Evolutionary conservation across 1,284 basidiomycete species (phyloP), one percentile per base, ranked within the genome.

Genomic region (Peniophora sp.): DNA sequence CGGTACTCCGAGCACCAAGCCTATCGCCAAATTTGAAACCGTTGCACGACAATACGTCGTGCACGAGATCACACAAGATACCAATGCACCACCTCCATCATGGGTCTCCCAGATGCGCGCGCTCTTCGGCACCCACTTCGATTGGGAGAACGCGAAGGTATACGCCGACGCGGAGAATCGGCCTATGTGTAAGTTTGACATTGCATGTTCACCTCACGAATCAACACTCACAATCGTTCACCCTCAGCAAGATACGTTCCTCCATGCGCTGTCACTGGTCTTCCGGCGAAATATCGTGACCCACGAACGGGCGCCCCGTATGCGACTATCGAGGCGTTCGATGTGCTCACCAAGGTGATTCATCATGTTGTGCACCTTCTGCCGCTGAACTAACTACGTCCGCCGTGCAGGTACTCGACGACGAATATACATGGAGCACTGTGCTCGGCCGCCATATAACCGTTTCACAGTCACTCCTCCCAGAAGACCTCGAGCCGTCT

Each of bases 261-360:
- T 49, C 71, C 62, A 23, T 89, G 86, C 60, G 75, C 75, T 0
- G 76, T 89, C 48, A 87, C 81, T 0, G 85, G 87, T 0, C 70
- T 70, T 44, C 68, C 71, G 14, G 85, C 84, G 3, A 74, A 70
- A 24, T 94, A 93, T 60, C 63, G 78, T 35, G 90, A 93, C 61
- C 88, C 90, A 3, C 71, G 80, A 36, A 85, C 85, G 0, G 82
- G 83, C 9, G 82, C 88, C 2, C 87, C 91, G 0, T 94, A 80
- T 62, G 86, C 88, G 2, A 78, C 84, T 55, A 62, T 76, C 3
- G 65, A 68, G n/a, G 88, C 87, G 11, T 94, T 79, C 62, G 61
- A 74, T 34, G 74, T 73, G 1, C 66, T 92, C 36, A 80, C 76
- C 3, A 68, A 67, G 42, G 56, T 91, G 2, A 32, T 32, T 32